phyloP scores from a whole-genome alignment of 305 asterid genomes.

The Solanum hybrid region DNA sequence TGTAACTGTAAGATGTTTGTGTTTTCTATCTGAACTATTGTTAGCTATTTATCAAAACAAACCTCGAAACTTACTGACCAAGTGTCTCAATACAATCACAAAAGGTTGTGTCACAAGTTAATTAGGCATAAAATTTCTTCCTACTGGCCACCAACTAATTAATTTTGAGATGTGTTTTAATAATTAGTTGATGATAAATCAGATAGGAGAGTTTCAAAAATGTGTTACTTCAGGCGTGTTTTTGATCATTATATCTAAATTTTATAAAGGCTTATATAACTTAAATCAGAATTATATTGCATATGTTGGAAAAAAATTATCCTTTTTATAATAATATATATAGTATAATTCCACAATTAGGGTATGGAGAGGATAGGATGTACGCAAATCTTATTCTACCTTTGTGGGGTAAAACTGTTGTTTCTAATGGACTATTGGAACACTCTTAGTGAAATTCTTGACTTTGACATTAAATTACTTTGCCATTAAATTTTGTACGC shows the following conservation, averaged over 20 bases:
- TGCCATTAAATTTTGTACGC: background rate
- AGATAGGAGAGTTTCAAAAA: background rate
- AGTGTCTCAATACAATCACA: background rate
- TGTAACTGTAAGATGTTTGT: background rate
- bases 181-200: background rate
- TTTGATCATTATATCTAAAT: too few species aligned
- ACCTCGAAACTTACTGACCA: background rate
- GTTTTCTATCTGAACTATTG: background rate
- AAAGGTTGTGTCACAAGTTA: background rate
- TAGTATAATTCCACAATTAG: background rate
- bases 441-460: background rate
- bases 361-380: background rate
- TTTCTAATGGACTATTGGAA: background rate
- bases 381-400: background rate
- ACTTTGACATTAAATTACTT: background rate
- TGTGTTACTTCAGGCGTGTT: background rate
- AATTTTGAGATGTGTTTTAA: background rate
- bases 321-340: background rate
- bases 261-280: background rate
- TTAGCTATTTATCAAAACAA: background rate
- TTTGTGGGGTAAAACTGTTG: background rate
- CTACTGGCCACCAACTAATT: background rate
- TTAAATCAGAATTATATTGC: background rate
- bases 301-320: background rate
- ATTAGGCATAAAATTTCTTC: background rate